Conservation (phyloP, 2,329 filamentous ascomycete genomes). For the Fusarium tuaranense region DNA sequence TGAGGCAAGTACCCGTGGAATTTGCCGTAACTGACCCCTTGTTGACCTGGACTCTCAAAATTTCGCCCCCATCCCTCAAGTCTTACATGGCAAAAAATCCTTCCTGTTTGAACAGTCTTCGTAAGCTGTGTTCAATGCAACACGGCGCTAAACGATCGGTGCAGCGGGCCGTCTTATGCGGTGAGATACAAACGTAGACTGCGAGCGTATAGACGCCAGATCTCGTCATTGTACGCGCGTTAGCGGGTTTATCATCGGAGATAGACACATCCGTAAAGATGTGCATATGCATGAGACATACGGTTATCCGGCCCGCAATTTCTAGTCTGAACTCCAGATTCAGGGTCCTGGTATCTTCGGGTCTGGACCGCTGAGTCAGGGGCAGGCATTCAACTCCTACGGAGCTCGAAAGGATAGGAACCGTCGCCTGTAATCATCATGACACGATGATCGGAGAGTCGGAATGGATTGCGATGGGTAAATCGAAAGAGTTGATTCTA, state of each 20-base stretch:
- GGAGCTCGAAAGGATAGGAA: neutral
- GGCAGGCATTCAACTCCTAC: neutral
- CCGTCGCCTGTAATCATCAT: neutral
- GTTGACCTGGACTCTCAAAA: neutral
- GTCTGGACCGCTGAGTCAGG: neutral
- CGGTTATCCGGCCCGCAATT: neutral
- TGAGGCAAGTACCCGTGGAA: neutral
- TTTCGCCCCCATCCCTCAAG: neutral
- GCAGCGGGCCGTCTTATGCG: neutral
- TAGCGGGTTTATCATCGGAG: neutral
- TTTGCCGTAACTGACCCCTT: neutral
- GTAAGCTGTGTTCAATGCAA: slow-evolving; percentile 2
- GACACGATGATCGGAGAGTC: neutral
- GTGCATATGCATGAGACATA: slow-evolving; percentile 10
- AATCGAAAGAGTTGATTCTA: neutral
- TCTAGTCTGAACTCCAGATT: neutral
- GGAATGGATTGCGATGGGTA: slow-evolving; percentile 18
- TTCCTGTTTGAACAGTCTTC: neutral
- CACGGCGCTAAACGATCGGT: neutral
- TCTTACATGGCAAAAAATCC: neutral
- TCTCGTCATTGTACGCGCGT: neutral
- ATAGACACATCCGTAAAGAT: neutral
- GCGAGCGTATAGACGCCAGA: neutral
- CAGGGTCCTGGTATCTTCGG: neutral
- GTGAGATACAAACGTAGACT: neutral